Percentiles rank a stretch among this genome's conserved stretches.
Evolutionary conservation across 2,329 filamentous ascomycete species (phyloP).

Genomic region (Arthrinium phaeospermum): DNA sequence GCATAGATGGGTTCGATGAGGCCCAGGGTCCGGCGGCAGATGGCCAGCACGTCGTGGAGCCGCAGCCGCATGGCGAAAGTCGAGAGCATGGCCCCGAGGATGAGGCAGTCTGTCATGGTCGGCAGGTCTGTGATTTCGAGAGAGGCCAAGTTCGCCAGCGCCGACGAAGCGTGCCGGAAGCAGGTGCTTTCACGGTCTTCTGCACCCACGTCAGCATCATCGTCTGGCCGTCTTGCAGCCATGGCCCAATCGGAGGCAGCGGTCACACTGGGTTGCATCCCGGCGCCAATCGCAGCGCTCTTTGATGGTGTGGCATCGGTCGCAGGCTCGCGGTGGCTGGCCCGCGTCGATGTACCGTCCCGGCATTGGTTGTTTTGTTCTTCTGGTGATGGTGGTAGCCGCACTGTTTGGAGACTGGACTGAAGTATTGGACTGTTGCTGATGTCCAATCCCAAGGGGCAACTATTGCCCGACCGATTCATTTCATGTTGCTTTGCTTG

Average conservation of each 20-base stretch:
- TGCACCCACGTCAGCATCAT: background rate
- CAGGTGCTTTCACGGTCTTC: background rate
- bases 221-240: constrained; percentile 24
- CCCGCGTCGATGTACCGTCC: background rate
- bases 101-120: background rate
- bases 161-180: background rate
- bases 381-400: background rate
- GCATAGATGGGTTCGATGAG: background rate
- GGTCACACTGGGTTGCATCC: constrained; percentile 26
- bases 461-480: background rate
- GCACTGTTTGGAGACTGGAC: background rate
- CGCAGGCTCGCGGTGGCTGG: constrained; percentile 25
- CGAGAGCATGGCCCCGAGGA: background rate
- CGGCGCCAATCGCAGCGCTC: constrained; percentile 32
- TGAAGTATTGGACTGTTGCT: background rate
- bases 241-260: constrained; percentile 31
- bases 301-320: constrained; percentile 35
- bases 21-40: background rate
- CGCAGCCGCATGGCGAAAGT: background rate
- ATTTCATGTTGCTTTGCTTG: background rate
- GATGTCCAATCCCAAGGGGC: background rate
- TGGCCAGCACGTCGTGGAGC: background rate
- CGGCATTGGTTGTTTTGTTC: background rate
- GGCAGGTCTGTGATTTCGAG: background rate
- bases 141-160: background rate